Evolutionary conservation across 2,329 filamentous ascomycete genomes (phyloP).

Genomic region (Claviceps sp.): DNA sequence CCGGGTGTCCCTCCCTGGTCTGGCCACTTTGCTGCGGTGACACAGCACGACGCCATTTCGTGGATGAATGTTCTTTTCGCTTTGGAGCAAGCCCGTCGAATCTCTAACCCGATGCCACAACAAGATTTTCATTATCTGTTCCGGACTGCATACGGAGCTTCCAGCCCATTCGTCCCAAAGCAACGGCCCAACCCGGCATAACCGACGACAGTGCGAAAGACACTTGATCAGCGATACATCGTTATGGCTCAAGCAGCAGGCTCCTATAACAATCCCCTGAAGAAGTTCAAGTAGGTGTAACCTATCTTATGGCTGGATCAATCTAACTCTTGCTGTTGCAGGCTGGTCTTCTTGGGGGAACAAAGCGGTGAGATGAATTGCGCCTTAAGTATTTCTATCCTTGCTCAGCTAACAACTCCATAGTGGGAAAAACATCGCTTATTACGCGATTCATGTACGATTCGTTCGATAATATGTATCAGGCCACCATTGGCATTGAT

Average conservation of each 20-base stretch:
- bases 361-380: conserved; percentile 68
- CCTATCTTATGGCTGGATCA: neutral
- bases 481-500: conserved; percentile 98
- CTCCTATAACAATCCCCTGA: conserved; percentile 96
- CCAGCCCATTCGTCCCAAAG: neutral
- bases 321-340: conserved; percentile 21
- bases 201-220: neutral
- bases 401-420: conserved; percentile 13
- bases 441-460: conserved; percentile 99
- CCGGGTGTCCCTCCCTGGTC: neutral
- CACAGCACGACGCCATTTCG: neutral
- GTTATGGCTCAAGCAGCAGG: conserved; percentile 73
- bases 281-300: conserved; percentile 88
- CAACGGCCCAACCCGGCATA: neutral
- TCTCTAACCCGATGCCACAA: neutral
- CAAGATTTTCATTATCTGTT: neutral
- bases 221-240: neutral
- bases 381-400: neutral
- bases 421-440: conserved; percentile 95
- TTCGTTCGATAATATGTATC: conserved; percentile 99
- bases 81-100: neutral
- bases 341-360: conserved; percentile 93
- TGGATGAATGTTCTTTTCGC: neutral
- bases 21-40: neutral
- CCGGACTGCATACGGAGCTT: neutral